phyloP scores from a whole-genome alignment of 2,329 filamentous ascomycete genomes.

The Chaetomiaceae sp. region DNA sequence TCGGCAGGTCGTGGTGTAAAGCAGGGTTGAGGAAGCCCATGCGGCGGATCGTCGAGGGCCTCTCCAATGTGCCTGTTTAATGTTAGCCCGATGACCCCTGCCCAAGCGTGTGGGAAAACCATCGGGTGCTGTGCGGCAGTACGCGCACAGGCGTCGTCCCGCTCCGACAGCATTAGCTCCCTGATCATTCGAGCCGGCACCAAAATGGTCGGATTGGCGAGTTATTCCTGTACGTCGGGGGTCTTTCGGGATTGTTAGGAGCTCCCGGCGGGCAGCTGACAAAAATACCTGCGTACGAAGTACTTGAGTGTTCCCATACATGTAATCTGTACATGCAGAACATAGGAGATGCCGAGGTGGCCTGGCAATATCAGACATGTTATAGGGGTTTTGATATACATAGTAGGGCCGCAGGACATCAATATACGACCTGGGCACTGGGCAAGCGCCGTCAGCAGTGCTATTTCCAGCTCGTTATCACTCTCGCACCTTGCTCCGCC shows the following conservation, averaged over 20 bases:
- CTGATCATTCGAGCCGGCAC: too few species aligned
- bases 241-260: too few species aligned
- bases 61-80: neutral
- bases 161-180: neutral
- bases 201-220: too few species aligned
- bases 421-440: neutral
- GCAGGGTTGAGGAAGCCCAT: slow-evolving; percentile 8
- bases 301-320: too few species aligned
- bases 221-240: too few species aligned
- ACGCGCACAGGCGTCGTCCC: neutral
- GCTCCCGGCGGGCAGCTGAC: too few species aligned
- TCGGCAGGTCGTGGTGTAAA: slow-evolving; percentile 5
- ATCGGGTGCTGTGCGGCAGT: neutral
- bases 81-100: neutral
- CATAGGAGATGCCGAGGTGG: neutral
- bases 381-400: neutral
- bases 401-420: neutral
- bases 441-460: neutral
- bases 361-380: neutral
- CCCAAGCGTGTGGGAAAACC: neutral
- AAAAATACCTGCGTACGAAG: too few species aligned
- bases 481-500: neutral
- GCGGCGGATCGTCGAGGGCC: slow-evolving; percentile 8
- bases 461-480: neutral
- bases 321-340: too few species aligned